These are phyloP conservation scores for Colletotrichum magnum DNA, from an alignment of 2,329 filamentous ascomycete genomes.

Conservation along the genomic window DNA sequence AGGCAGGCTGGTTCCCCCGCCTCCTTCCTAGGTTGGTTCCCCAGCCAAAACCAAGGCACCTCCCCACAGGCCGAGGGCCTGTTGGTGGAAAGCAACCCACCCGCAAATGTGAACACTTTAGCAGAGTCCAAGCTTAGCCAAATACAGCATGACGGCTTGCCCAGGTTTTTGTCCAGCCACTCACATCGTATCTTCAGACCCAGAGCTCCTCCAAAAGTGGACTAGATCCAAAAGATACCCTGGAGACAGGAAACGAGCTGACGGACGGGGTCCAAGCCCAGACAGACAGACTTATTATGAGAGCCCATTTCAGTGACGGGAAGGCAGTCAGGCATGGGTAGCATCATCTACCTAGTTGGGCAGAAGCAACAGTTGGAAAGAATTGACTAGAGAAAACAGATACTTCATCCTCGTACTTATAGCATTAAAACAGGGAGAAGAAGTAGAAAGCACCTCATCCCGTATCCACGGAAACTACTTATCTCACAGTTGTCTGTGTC, in stretches of 20 bases:
- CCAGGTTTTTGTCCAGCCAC: conserved; percentile 24
- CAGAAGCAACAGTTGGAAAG: too few species aligned
- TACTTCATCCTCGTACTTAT: too few species aligned
- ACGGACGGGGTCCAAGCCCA: conserved; percentile 30
- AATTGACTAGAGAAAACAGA: too few species aligned
- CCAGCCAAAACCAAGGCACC: conserved; percentile 6
- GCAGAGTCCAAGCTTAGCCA: background rate
- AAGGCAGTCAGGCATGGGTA: too few species aligned
- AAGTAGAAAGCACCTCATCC: background rate
- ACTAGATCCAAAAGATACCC: conserved; percentile 5
- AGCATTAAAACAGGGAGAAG: too few species aligned
- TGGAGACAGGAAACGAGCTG: conserved; percentile 25
- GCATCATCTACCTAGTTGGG: too few species aligned
- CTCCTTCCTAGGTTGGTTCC: conserved; percentile 20
- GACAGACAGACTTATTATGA: background rate
- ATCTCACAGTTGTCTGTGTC: too few species aligned
- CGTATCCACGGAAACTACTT: too few species aligned
- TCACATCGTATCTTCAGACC: conserved; percentile 7
- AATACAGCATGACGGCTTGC: background rate
- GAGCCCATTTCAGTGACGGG: conserved; percentile 10
- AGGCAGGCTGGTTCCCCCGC: background rate
- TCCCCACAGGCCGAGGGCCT: too few species aligned
- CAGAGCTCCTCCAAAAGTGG: conserved; percentile 1
- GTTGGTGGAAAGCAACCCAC: background rate
- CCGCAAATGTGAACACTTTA: background rate